phyloP scores from a whole-genome alignment of 768 basidiomycete species.

The Phanerochaete sordida region DNA sequence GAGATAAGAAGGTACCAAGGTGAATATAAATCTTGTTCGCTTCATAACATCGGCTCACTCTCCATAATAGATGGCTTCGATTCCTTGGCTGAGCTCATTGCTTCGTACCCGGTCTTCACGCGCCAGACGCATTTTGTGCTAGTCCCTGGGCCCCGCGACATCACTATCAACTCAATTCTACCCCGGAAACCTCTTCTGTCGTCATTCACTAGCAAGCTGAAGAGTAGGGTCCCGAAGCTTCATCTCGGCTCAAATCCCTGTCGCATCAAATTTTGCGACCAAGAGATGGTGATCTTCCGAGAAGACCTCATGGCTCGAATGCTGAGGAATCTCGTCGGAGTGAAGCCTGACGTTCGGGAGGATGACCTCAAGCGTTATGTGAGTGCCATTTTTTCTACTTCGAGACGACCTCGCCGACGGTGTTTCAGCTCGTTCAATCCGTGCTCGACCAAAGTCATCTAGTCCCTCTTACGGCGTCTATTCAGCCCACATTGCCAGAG shows the following conservation, averaged over 20 bases:
- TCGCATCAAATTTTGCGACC: conserved; percentile 90
- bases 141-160: conserved; percentile 91
- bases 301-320: conserved; percentile 93
- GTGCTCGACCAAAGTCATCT: conserved; percentile 94
- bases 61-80: conserved; percentile 73
- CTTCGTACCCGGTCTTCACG: conserved; percentile 74
- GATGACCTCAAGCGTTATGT: conserved; percentile 89
- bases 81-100: conserved; percentile 78
- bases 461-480: conserved; percentile 77
- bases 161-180: conserved; percentile 74
- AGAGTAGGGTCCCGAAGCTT: conserved; percentile 69
- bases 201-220: conserved; percentile 66
- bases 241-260: conserved; percentile 91
- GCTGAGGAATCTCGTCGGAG: conserved; percentile 86
- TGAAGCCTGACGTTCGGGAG: conserved; percentile 75
- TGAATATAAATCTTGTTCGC: conserved; percentile 21
- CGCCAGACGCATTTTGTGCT: conserved; percentile 86
- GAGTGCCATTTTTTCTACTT: conserved; percentile 25
- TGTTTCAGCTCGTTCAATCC: conserved; percentile 86
- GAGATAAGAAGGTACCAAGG: conserved; percentile 87
- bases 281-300: conserved; percentile 92
- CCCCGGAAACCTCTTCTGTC: conserved; percentile 82
- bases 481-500: conserved; percentile 86
- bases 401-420: neutral
- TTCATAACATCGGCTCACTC: neutral